Evolutionary conservation across 2,329 filamentous ascomycete genomes (phyloP), one percentile per base, ranked within the genome.

Genomic region (Teratosphaeria destructans): DNA sequence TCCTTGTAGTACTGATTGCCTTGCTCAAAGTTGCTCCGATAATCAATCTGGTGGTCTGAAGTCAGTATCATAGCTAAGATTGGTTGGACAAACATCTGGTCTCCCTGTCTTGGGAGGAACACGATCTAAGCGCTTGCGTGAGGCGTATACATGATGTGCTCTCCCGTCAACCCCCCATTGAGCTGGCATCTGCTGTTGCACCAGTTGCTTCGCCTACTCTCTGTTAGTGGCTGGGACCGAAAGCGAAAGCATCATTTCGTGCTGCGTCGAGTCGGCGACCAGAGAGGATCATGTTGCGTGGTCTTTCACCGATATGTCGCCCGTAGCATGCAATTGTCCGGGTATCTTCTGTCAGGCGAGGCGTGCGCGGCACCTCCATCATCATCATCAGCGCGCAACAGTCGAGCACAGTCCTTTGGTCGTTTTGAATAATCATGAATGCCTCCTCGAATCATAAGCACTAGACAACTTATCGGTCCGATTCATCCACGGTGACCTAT

Each of bases 1-100:
- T 62, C 32, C 67, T 67, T 54, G 71, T 71, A 54, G 57, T 67
- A 26, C 63, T 69, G 14, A 63, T 61, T 37, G 66, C 63, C 4
- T 54, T 62, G 19, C 65, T 63, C 54, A 62, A 57, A 52, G 63
- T 72, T 19, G 63, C 60, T 14, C 67, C 70, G 0, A 58, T 63
- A 5, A 52, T 63, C 12, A 63, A 62, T 53, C 62, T 72, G 16
- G 59, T 64, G 14, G 54, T 52, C 59, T 72, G 54, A 66, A 67
- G 55, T 61, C 64, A 0, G 12, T 64, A 12, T 60, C 70, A 16
- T 70, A 66, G 66, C 47, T 61, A 10, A 55, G 64, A 11, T 61
- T 57, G 8, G 61, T 67, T 58, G 62, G 70, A 37, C 63, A 64
- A 23, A 55, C 63, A 53, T 53, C 19, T 5, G 12, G 37, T 14